Evolutionary conservation across 345 rosid species (phyloP).

Genomic region (Salix koriyanagi): DNA sequence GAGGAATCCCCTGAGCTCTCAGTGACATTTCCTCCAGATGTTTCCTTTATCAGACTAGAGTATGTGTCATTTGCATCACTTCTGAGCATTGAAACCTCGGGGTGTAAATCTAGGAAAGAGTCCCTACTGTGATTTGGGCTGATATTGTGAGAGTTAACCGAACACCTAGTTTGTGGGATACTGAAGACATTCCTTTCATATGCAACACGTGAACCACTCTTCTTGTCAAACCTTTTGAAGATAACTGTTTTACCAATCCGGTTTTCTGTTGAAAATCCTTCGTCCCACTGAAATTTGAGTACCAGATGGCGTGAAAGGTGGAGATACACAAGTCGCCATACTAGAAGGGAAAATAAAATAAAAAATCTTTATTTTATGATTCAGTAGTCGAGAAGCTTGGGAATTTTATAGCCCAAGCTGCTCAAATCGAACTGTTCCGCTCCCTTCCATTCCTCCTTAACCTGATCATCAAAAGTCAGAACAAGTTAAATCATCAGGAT

Average conservation of each 20-base stretch:
- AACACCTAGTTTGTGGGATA: not conserved
- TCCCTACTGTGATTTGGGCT: not conserved
- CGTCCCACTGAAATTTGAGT: constrained; percentile 2
- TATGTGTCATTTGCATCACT: constrained; percentile 53
- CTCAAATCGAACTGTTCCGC: not conserved
- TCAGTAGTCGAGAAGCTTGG: not conserved
- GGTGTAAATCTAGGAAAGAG: constrained; percentile 51
- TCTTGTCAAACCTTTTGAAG: not conserved
- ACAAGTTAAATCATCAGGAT: not conserved
- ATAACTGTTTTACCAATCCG: not conserved
- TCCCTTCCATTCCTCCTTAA: not conserved
- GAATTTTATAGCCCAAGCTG: not conserved
- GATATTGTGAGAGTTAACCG: not conserved
- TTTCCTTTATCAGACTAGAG: constrained; percentile 50
- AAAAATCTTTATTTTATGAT: not conserved
- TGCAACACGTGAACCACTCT: not conserved
- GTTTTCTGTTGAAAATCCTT: not conserved
- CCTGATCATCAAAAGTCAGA: not conserved
- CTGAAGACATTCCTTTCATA: not conserved
- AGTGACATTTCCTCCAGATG: constrained; percentile 36
- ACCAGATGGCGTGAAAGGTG: constrained; percentile 2
- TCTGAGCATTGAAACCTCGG: constrained; percentile 80
- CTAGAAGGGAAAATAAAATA: not conserved
- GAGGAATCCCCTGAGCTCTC: constrained; percentile 49
- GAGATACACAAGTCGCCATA: constrained; percentile 7